Conservation (phyloP, 805 yeast genomes). For the Wickerhamiella spandovensis region DNA sequence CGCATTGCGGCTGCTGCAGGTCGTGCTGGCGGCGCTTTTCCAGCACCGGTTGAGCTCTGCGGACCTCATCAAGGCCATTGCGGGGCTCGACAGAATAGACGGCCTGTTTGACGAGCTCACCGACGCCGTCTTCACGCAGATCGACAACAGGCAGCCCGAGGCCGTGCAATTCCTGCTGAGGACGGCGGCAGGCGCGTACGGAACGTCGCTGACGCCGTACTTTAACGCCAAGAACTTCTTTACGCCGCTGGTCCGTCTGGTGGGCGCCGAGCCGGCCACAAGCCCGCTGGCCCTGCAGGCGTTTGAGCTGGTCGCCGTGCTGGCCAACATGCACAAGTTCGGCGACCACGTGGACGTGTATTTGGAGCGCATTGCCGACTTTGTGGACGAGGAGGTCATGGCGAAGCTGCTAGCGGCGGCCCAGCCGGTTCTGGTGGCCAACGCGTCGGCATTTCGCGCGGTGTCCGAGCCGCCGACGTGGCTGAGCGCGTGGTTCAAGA, state of each 20-base stretch:
- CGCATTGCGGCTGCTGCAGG: slow-evolving; percentile 6
- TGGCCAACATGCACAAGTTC: slow-evolving; percentile 26
- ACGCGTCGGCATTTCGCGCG: not conserved
- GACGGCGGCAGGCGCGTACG: slow-evolving; percentile 22
- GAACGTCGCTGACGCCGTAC: slow-evolving; percentile 24
- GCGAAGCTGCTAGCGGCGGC: slow-evolving; percentile 19
- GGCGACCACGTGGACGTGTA: slow-evolving; percentile 26
- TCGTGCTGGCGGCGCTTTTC: slow-evolving; percentile 8
- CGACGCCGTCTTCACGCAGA: slow-evolving; percentile 13
- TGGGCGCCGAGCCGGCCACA: slow-evolving; percentile 18
- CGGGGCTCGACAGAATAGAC: slow-evolving; percentile 26
- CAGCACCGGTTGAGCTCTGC: slow-evolving; percentile 19
- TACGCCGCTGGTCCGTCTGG: slow-evolving; percentile 23
- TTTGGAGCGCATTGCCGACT: slow-evolving; percentile 26
- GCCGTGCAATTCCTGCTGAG: slow-evolving; percentile 15
- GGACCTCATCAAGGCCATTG: slow-evolving; percentile 23
- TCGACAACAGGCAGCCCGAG: slow-evolving; percentile 5
- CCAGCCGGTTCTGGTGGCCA: slow-evolving; percentile 16
- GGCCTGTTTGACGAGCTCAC: slow-evolving; percentile 21
- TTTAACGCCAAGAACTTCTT: slow-evolving; percentile 27
- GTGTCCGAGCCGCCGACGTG: not conserved
- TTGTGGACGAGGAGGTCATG: slow-evolving; percentile 27
- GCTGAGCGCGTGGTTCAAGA: not conserved
- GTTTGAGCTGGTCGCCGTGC: slow-evolving; percentile 24
- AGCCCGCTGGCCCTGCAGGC: slow-evolving; percentile 23